Conservation (phyloP, 2,329 filamentous ascomycete genomes). For the Cercospora brassicicola region DNA sequence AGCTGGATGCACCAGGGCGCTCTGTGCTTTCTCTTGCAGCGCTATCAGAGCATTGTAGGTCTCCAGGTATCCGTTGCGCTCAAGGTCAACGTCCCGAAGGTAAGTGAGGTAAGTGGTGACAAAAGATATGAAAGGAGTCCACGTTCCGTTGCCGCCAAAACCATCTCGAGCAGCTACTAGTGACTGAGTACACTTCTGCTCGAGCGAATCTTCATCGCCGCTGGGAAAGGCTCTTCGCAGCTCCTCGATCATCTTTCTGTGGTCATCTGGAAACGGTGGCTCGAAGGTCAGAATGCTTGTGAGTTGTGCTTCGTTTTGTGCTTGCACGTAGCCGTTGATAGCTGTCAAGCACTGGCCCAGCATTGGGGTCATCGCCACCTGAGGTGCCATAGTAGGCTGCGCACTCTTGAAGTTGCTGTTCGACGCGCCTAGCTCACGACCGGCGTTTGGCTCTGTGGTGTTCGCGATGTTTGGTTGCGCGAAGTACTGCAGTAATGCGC, state of each 20-base stretch:
- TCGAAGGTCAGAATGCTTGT: slow-evolving; percentile 73
- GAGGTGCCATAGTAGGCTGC: slow-evolving; percentile 11
- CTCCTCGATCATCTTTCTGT: slow-evolving; percentile 67
- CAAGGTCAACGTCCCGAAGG: slow-evolving; percentile 75
- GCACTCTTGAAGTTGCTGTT: neutral
- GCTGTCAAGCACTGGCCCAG: slow-evolving; percentile 67
- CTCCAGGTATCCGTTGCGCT: slow-evolving; percentile 71
- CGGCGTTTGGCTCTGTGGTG: neutral
- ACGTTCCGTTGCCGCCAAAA: slow-evolving; percentile 64
- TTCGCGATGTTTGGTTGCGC: neutral
- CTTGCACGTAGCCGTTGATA: slow-evolving; percentile 62
- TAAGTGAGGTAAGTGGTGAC: slow-evolving; percentile 79
- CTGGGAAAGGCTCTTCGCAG: slow-evolving; percentile 61
- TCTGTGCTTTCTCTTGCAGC: slow-evolving; percentile 73
- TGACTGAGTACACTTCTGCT: slow-evolving; percentile 62
- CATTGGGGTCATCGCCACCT: slow-evolving; percentile 17
- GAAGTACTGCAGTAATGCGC: neutral
- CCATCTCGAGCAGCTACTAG: slow-evolving; percentile 67
- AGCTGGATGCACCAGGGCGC: slow-evolving; percentile 74
- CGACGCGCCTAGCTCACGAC: neutral
- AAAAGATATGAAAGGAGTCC: slow-evolving; percentile 76
- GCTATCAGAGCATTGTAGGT: slow-evolving; percentile 74
- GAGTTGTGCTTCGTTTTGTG: slow-evolving; percentile 64
- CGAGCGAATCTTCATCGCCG: slow-evolving; percentile 54
- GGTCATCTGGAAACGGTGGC: slow-evolving; percentile 66